Evolutionary conservation across 257 asterid species (phyloP), one percentile per base, ranked within the genome.

Genomic region (Nicotiana benthamiana): DNA sequence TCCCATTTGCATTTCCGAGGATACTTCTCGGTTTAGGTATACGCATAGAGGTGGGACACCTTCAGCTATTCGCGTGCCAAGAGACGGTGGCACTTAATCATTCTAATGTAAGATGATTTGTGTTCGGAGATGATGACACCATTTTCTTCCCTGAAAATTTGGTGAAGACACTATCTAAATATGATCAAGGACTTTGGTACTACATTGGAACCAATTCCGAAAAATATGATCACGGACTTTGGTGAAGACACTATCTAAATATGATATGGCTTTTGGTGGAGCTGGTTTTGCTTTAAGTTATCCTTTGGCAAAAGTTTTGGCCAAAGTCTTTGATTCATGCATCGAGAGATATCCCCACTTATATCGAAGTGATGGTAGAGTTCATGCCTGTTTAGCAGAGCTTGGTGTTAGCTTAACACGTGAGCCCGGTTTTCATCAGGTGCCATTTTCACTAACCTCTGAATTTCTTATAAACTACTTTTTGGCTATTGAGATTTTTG

Each of bases 371-470:
- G 98, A 93, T 30, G 89, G 87, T 0, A 87, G 97, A 87, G 84
- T 94, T 46, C 90, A 91, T 36, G 86, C 95, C n/a, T 93, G 97
- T 63, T 32, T 91, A 5, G 76, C 93, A 1, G 98, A 93, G 87
- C 94, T 94, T 9, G 98, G 98, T 3, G 86, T 94, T 40, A 52
- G 88, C 28, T 83, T 94, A 77, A 92, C 98, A 2, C 90, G 67
- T 2, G 97, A 94, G 72, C 94, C 97, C 2, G 98, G 98, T 34
- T 94, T 94, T 76, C 98, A 94, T 87, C 98, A 94, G 98, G 98
- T 94, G 85, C 20, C 9, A 6, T 53, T 32, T 59, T 10, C 17
- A 13, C 3, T 34, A 1, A 12, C n/a, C 7, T 30, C 28, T 56
- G 63, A 54, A 52, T 60, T 28, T 32, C 4, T 17, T 32, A 24